These are phyloP conservation scores for Nigrograna mackinnonii DNA, from an alignment of 2,329 filamentous ascomycete species.

Conservation along the genomic window DNA sequence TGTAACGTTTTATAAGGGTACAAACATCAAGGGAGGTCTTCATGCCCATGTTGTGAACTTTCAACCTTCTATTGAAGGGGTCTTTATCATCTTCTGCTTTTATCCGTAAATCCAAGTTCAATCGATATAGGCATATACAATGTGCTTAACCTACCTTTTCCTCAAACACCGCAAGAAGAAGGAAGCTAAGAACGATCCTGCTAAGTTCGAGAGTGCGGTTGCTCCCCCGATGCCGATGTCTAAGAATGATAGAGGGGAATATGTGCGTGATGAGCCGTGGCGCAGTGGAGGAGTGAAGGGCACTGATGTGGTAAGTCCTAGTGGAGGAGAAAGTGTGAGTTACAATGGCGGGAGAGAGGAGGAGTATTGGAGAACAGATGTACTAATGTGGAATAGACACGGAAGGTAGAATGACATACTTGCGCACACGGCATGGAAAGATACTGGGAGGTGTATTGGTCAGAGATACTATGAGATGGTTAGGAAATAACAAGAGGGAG, in stretches of 20 bases:
- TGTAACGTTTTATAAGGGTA: too few species aligned
- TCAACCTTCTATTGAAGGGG: too few species aligned
- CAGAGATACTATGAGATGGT: neutral
- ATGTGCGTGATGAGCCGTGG: slow-evolving; percentile 10
- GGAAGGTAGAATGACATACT: neutral
- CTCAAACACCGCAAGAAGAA: neutral
- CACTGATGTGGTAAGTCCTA: slow-evolving; percentile 1
- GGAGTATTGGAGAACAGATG: neutral
- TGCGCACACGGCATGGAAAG: neutral
- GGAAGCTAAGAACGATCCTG: neutral
- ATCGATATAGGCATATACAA: too few species aligned
- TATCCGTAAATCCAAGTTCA: too few species aligned
- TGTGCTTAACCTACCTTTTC: slow-evolving; percentile 1
- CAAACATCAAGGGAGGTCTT: too few species aligned
- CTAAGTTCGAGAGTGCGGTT: neutral
- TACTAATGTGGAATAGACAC: too few species aligned
- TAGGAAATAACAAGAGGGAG: neutral
- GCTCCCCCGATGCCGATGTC: slow-evolving; percentile 8
- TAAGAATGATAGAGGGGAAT: slow-evolving; percentile 6
- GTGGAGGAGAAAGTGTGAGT: neutral
- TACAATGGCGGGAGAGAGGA: neutral
- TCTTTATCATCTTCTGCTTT: too few species aligned
- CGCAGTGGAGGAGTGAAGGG: slow-evolving; percentile 4
- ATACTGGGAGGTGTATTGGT: neutral
- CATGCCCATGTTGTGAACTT: too few species aligned